A percentile compares a stretch with the other conserved stretches of the same genome.
Conservation (phyloP, 768 basidiomycete genomes). For the Obba rivulosa region DNA sequence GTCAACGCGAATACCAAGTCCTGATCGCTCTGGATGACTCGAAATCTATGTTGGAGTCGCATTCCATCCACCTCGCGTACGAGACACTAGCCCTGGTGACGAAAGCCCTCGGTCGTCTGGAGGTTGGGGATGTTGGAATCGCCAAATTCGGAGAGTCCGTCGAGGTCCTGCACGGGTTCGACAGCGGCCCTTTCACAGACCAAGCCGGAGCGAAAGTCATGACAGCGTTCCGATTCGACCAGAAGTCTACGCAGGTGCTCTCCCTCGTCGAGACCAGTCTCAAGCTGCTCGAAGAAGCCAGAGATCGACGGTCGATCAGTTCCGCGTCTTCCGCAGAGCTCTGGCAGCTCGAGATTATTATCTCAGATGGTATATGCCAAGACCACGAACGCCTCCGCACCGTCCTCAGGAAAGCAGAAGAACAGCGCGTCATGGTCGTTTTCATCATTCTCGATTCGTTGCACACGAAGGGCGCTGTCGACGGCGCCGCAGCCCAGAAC, state of each 20-base stretch:
- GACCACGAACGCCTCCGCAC: slow-evolving; percentile 84
- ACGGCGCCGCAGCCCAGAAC: slow-evolving; percentile 31
- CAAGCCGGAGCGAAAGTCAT: slow-evolving; percentile 77
- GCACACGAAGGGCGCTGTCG: slow-evolving; percentile 35
- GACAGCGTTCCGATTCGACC: slow-evolving; percentile 82
- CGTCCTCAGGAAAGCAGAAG: slow-evolving; percentile 77
- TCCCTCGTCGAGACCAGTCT: slow-evolving; percentile 78
- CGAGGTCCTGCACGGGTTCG: slow-evolving; percentile 85
- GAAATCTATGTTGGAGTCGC: slow-evolving; percentile 91
- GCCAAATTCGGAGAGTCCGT: slow-evolving; percentile 86
- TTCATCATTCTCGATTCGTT: slow-evolving; percentile 95
- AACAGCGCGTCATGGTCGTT: slow-evolving; percentile 90
- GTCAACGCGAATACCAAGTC: slow-evolving; percentile 92
- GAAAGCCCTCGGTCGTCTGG: slow-evolving; percentile 84
- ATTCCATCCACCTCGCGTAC: slow-evolving; percentile 89
- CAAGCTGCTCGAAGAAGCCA: slow-evolving; percentile 65
- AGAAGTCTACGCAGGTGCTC: slow-evolving; percentile 84
- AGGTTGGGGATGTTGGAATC: slow-evolving; percentile 92
- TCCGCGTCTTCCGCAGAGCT: slow-evolving; percentile 73
- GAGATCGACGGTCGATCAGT: slow-evolving; percentile 56
- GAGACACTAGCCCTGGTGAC: slow-evolving; percentile 90
- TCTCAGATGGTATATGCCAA: slow-evolving; percentile 98
- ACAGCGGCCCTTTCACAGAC: slow-evolving; percentile 75
- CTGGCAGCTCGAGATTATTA: slow-evolving; percentile 98
- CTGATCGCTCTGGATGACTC: slow-evolving; percentile 95